phyloP scores from a whole-genome alignment of 2,329 filamentous ascomycete species.

The Aspergillus sp. region DNA sequence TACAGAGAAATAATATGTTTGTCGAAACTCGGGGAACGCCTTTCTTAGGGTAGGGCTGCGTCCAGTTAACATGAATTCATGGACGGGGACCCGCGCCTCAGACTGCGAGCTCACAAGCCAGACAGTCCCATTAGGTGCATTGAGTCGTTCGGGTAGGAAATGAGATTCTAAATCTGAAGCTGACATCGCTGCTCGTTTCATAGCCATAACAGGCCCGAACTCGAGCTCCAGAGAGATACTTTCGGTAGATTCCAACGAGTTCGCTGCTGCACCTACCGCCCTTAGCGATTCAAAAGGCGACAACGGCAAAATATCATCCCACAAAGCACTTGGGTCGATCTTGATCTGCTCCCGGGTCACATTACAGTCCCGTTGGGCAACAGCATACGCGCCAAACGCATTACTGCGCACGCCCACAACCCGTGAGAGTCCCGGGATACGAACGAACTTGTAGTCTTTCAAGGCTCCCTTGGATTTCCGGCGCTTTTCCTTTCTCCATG shows the following conservation, averaged over 20 bases:
- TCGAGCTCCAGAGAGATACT: constrained; percentile 22
- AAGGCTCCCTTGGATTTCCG: constrained; percentile 67
- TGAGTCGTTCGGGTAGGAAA: constrained; percentile 19
- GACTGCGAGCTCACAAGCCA: constrained; percentile 52
- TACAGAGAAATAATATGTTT: constrained; percentile 47
- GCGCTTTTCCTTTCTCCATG: constrained; percentile 82
- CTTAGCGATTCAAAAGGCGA: constrained; percentile 58
- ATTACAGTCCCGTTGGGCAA: constrained; percentile 74
- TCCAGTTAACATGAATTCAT: constrained; percentile 70
- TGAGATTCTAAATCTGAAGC: constrained; percentile 40
- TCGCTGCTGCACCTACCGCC: constrained; percentile 33
- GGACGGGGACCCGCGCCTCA: constrained; percentile 66
- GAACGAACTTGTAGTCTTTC: constrained; percentile 92
- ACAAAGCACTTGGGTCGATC: constrained; percentile 59
- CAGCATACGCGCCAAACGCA: constrained; percentile 80
- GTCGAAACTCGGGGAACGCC: constrained; percentile 52
- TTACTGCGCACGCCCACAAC: constrained; percentile 80
- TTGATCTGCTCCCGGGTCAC: constrained; percentile 65
- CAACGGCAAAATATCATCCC: constrained; percentile 64
- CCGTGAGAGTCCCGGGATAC: constrained; percentile 78
- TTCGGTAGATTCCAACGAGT: constrained; percentile 29
- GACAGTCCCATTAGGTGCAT: constrained; percentile 24
- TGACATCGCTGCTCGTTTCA: constrained; percentile 36
- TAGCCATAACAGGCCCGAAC: constrained; percentile 16
- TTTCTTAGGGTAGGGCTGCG: constrained; percentile 62